Conservation (phyloP, 257 asterid genomes). For the Anisodus acutangulus region DNA sequence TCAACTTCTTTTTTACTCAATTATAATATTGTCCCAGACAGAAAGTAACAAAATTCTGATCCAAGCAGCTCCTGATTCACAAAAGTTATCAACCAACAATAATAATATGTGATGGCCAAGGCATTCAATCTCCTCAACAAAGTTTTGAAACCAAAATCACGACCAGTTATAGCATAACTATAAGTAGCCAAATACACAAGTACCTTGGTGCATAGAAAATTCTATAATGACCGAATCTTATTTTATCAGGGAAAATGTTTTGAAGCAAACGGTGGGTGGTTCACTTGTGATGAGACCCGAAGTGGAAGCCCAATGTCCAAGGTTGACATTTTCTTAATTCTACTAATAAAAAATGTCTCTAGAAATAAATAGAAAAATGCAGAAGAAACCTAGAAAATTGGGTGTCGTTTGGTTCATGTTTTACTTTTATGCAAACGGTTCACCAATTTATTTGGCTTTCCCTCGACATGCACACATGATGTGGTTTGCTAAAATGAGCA, state of each 20-base stretch:
- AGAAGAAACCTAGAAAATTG: slow-evolving; percentile 14
- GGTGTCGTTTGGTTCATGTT: not conserved
- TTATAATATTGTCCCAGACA: not conserved
- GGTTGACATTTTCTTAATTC: not conserved
- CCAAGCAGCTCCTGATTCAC: not conserved
- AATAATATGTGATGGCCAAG: not conserved
- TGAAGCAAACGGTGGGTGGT: not conserved
- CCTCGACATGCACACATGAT: not conserved
- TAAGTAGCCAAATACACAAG: not conserved
- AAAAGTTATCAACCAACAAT: not conserved
- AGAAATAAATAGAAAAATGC: not conserved
- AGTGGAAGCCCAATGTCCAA: not conserved
- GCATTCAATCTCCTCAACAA: not conserved
- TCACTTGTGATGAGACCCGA: slow-evolving; percentile 15
- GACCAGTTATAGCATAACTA: not conserved
- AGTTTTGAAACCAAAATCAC: slow-evolving; percentile 7
- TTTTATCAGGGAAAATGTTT: not conserved
- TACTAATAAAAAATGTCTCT: not conserved
- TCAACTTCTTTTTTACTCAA: slow-evolving; percentile 2
- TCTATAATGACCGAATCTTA: not conserved
- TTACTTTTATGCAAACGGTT: not conserved
- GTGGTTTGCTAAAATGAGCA: too few relatives aligned
- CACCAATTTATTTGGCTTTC: not conserved
- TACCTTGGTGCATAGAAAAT: slow-evolving; percentile 5
- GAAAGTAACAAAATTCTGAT: slow-evolving; percentile 10